A percentile compares a stretch with the other conserved stretches of the same genome.
Evolutionary conservation across 257 asterid genomes (phyloP).

Genomic region (Lycium barbarum): DNA sequence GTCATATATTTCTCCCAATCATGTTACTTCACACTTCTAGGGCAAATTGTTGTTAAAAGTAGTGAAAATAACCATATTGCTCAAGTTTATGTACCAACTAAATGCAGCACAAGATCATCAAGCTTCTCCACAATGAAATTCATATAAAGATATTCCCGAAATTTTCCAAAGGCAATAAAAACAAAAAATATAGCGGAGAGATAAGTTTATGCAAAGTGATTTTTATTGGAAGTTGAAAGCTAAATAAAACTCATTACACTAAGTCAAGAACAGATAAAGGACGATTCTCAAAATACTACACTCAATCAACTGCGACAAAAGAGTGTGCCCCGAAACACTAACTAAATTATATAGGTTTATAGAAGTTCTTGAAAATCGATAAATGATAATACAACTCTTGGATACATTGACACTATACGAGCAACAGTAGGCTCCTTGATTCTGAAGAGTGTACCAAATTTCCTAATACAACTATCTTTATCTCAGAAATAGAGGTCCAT

Average conservation of each 20-base stretch:
- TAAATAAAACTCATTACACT: neutral
- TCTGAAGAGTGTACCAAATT: neutral
- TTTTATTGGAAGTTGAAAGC: slow-evolving; percentile 16
- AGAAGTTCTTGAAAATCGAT: neutral
- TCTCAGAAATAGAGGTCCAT: neutral
- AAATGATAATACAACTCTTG: neutral
- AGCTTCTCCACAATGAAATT: neutral
- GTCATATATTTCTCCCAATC: neutral
- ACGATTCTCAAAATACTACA: neutral
- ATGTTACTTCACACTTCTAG: neutral
- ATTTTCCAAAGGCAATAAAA: slow-evolving; percentile 2
- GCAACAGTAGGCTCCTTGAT: neutral
- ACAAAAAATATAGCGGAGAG: neutral
- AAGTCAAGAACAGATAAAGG: neutral
- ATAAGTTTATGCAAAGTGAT: neutral
- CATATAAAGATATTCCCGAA: slow-evolving; percentile 21
- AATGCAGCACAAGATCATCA: slow-evolving; percentile 11
- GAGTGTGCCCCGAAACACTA: neutral
- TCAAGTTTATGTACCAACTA: slow-evolving; percentile 12
- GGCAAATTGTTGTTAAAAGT: slow-evolving; percentile 22
- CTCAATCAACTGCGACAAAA: neutral
- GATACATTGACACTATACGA: neutral
- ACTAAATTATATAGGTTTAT: slow-evolving; percentile 13
- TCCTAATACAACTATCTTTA: neutral
- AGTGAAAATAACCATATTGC: neutral